A percentile compares a stretch with the other conserved stretches of the same genome.
These are phyloP conservation scores for Arctium lappa DNA, from an alignment of 129 eudicot genomes.

Conservation along the genomic window DNA sequence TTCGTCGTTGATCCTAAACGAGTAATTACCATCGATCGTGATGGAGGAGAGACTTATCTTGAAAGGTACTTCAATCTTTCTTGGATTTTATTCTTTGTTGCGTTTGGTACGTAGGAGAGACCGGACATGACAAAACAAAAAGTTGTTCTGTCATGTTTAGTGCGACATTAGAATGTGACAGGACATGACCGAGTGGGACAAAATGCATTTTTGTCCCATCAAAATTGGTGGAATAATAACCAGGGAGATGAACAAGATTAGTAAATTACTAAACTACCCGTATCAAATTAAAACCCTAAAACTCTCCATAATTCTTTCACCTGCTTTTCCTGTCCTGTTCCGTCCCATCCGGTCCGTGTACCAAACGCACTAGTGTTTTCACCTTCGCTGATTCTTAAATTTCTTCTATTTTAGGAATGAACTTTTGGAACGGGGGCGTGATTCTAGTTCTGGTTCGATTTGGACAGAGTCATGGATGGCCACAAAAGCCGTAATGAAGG, in stretches of 20 bases:
- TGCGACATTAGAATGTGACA: too few relatives aligned
- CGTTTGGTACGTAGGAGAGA: not conserved
- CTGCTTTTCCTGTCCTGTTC: too few relatives aligned
- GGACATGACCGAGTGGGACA: too few relatives aligned
- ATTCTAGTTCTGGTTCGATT: slow-evolving; percentile 42
- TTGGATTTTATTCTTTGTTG: not conserved
- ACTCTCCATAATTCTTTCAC: too few relatives aligned
- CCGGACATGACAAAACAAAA: too few relatives aligned
- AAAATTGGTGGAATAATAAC: too few relatives aligned
- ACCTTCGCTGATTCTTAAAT: not conserved
- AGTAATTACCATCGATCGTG: slow-evolving; percentile 15
- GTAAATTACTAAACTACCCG: not conserved
- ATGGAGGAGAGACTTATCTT: slow-evolving; percentile 18
- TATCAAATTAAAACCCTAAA: too few relatives aligned
- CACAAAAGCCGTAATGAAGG: slow-evolving; percentile 67
- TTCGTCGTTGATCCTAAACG: slow-evolving; percentile 84
- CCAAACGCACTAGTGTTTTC: not conserved
- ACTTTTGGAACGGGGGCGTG: slow-evolving; percentile 40
- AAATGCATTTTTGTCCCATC: too few relatives aligned
- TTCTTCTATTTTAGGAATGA: slow-evolving; percentile 44
- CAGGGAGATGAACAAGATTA: not conserved
- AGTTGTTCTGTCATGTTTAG: too few relatives aligned
- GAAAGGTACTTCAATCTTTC: slow-evolving; percentile 44
- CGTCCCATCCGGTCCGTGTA: too few relatives aligned
- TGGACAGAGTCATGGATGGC: slow-evolving; percentile 93